Evolutionary conservation across 2,329 filamentous ascomycete genomes (phyloP), one percentile per base, ranked within the genome.

Genomic region (Diaporthe vaccinii): DNA sequence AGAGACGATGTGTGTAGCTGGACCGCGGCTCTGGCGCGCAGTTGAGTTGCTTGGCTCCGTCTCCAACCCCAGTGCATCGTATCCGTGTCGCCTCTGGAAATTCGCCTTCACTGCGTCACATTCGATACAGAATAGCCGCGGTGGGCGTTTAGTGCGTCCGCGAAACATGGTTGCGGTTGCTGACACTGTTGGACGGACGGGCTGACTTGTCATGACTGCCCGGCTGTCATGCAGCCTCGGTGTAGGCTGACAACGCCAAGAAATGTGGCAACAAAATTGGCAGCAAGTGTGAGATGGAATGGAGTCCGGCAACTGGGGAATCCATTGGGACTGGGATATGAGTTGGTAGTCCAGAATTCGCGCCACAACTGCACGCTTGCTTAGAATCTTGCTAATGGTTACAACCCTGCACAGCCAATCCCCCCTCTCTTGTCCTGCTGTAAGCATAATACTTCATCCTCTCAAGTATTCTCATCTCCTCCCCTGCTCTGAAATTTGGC

Each of bases 231-330:
- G 46, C 65, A 28, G 46, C 44, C 25, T 17, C n/a, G 44, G 31
- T 36, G 31, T 20, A 68, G 46, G 31, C 65, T 68, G 65, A 68
- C 65, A 39, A 12, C 9, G 62, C 65, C 65, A 68, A 68, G 65
- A 20, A 20, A 53, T 2, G 6, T 17, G 31, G 28, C 4, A 3
- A 9, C 14, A 22, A 46, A 12, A 15, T 2, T 36, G 62, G 53
- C 34, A 14, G 58, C 36, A 39, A 41, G 34, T 25, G 7, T 17
- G 17, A 22, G 10, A 14, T 14, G 12, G 36, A 39, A 14, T 14
- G 12, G 36, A 39, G 36, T 14, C 10, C 28, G 46, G 39, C 17
- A 3, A 46, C 3, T 49, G 36, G 15, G 9, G 8, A 7, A 28
- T n/a, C 2, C 17, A 25, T 5, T 4, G 22, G 9, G 20, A n/a